These are phyloP conservation scores for Vitis hybrid DNA, from an alignment of 177 flowering plant genomes.

Conservation along the genomic window DNA sequence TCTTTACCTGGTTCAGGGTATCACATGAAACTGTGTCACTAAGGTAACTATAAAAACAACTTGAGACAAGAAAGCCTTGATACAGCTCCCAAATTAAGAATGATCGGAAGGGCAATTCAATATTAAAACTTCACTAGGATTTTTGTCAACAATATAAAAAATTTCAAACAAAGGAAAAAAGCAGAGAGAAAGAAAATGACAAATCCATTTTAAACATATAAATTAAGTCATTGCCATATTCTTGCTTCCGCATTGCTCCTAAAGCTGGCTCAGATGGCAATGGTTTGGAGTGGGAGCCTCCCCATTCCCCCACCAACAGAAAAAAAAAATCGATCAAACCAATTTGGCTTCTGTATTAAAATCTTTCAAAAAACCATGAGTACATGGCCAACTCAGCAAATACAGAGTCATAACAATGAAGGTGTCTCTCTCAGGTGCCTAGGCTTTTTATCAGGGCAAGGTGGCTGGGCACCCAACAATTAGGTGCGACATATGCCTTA, in stretches of 20 bases:
- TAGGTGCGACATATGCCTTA: background rate
- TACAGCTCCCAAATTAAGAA: no score
- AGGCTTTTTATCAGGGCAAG: background rate
- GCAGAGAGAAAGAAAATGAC: no score
- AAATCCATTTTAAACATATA: background rate
- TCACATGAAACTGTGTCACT: conserved; percentile 2
- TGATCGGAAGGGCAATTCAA: no score
- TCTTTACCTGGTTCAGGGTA: conserved; percentile 70
- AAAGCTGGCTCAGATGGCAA: no score
- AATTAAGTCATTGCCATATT: background rate
- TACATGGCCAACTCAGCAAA: background rate
- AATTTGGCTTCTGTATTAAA: background rate
- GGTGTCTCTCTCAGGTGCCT: background rate
- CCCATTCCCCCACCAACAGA: no score
- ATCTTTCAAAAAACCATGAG: background rate
- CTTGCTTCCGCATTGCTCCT: background rate
- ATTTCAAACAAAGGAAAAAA: no score
- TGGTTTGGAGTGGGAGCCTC: no score
- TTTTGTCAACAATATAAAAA: no score
- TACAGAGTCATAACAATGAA: background rate
- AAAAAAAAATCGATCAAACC: no score
- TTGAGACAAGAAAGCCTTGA: no score
- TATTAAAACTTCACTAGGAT: no score
- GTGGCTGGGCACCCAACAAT: background rate
- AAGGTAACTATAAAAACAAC: conserved; percentile 2